phyloP scores from a whole-genome alignment of 352 stramenopile genomes.

The Phytophthora citrophthora region DNA sequence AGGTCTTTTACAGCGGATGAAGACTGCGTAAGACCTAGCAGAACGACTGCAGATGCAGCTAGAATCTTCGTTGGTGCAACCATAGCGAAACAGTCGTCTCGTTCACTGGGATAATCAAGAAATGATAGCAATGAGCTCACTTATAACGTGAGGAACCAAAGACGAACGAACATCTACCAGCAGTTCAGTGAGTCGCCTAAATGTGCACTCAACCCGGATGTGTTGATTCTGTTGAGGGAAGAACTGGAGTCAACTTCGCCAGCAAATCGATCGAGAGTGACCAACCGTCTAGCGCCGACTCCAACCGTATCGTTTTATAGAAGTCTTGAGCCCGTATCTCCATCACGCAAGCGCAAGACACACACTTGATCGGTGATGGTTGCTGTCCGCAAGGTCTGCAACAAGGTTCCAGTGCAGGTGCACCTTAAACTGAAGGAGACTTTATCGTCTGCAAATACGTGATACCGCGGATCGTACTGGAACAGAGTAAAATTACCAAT shows the following conservation, averaged over 20 bases:
- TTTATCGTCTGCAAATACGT: not conserved
- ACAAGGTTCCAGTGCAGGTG: no score
- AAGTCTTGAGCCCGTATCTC: not conserved
- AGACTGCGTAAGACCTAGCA: not conserved
- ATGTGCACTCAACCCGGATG: not conserved
- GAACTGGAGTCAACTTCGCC: not conserved
- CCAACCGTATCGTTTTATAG: no score
- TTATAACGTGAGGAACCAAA: not conserved
- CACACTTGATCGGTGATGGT: not conserved
- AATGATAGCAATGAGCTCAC: not conserved
- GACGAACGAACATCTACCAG: constrained; percentile 5
- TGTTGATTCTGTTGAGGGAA: not conserved
- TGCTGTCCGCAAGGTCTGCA: not conserved
- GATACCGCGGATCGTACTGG: not conserved
- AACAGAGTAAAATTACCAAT: no score
- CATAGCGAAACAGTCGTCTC: not conserved
- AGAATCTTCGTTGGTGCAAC: not conserved
- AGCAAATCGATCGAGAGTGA: no score
- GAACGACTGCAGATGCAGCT: not conserved
- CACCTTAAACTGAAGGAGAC: no score
- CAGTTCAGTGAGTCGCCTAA: not conserved
- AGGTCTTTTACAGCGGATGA: not conserved
- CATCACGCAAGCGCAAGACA: not conserved
- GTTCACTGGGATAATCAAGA: constrained; percentile 1
- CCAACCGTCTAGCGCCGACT: not conserved